phyloP scores from a whole-genome alignment of 257 asterid genomes.

The Solanum sejunctum region DNA sequence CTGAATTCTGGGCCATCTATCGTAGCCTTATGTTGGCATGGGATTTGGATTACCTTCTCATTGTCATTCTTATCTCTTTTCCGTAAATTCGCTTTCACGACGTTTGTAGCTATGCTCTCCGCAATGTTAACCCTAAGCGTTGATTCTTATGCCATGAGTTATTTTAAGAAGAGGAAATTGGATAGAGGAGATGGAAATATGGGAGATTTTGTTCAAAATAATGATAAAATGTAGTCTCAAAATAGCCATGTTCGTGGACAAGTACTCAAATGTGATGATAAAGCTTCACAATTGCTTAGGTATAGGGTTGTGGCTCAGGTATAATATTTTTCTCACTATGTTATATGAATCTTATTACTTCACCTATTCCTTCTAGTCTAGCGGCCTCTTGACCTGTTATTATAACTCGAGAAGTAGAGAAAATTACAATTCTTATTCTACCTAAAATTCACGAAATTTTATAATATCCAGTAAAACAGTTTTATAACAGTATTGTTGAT shows the following conservation, averaged over 20 bases:
- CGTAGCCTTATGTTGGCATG: too few species aligned
- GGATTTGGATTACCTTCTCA: too few species aligned
- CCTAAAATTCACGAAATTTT: too few species aligned
- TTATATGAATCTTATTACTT: too few species aligned
- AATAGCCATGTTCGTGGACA: too few species aligned
- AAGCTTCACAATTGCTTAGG: constrained; percentile 6
- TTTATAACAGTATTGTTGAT: neutral
- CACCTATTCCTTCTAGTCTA: too few species aligned
- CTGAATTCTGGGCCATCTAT: too few species aligned
- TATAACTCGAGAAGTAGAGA: too few species aligned
- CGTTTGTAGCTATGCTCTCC: constrained; percentile 33
- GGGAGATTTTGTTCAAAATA: neutral
- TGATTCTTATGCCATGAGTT: constrained; percentile 30
- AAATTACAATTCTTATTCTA: too few species aligned
- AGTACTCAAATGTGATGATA: neutral
- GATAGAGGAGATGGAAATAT: neutral
- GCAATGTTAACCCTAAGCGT: constrained; percentile 20
- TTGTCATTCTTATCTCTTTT: neutral
- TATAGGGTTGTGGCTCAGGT: constrained; percentile 13
- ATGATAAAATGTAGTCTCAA: neutral
- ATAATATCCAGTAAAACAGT: neutral
- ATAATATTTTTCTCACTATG: neutral
- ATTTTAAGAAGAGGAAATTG: neutral
- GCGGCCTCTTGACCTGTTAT: too few species aligned
- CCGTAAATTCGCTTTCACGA: neutral